Evolutionary conservation across 2,329 filamentous ascomycete genomes (phyloP).

Genomic region (Ophiostoma perfectum): DNA sequence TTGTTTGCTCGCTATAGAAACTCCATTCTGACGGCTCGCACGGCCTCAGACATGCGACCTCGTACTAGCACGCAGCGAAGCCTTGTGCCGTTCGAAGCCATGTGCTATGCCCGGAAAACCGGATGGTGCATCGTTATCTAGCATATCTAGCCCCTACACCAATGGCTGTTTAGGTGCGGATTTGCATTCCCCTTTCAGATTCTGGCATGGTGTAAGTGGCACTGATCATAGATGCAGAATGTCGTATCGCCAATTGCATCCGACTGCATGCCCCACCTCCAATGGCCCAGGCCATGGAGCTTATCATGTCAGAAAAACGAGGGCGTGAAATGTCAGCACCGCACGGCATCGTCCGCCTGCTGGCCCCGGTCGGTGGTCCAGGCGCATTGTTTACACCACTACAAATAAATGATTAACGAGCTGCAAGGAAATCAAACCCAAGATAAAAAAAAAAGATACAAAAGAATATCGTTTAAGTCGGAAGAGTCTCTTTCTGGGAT

Average conservation of each 20-base stretch:
- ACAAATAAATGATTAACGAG: background rate
- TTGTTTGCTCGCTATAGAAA: background rate
- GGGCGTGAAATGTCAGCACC: background rate
- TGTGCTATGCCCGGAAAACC: background rate
- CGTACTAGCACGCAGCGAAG: background rate
- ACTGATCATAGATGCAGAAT: background rate
- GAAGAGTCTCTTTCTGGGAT: too few relatives aligned
- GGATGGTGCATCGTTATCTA: background rate
- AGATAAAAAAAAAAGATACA: too few relatives aligned
- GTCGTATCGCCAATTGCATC: background rate
- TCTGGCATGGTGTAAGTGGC: background rate
- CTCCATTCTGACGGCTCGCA: background rate
- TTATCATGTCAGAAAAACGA: background rate
- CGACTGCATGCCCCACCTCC: background rate
- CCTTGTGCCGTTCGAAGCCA: background rate
- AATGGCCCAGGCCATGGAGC: background rate
- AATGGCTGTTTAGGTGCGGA: background rate
- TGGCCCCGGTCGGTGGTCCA: background rate
- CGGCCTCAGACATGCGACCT: background rate
- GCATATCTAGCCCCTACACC: background rate
- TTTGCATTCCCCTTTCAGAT: constrained; percentile 3
- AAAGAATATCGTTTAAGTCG: background rate
- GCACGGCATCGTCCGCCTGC: background rate
- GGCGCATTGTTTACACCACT: background rate
- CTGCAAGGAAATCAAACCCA: background rate